A percentile compares a stretch with the other conserved stretches of the same genome.
Conservation (phyloP, 192 early-diverging fungal genomes). For the Coemansia pectinata region DNA sequence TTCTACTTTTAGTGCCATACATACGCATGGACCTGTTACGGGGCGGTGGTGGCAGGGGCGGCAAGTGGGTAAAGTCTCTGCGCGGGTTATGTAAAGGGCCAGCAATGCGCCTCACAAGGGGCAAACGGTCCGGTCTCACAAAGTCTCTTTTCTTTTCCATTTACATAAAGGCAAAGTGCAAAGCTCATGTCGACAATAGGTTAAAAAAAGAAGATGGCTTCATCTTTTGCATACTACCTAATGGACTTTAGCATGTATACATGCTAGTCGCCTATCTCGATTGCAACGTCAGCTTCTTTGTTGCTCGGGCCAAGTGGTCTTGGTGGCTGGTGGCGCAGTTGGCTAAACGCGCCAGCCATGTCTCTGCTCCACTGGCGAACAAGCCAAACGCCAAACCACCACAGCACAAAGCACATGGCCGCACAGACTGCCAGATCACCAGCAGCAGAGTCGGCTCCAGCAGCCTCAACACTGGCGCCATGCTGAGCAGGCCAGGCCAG, state of each 20-base stretch:
- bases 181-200: background rate
- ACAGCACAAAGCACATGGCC: conserved; percentile 12
- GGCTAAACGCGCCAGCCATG: background rate
- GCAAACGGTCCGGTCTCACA: conserved; percentile 1
- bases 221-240: background rate
- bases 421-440: conserved; percentile 3
- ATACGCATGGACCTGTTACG: background rate
- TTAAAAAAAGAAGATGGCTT: background rate
- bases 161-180: background rate
- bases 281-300: background rate
- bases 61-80: conserved; percentile 21
- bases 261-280: background rate
- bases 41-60: conserved; percentile 33
- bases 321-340: background rate
- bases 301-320: background rate
- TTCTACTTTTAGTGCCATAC: background rate
- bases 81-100: conserved; percentile 16
- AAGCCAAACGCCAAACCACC: conserved; percentile 25
- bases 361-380: conserved; percentile 21
- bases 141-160: conserved; percentile 1
- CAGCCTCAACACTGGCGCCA: background rate
- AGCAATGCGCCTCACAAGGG: conserved; percentile 18
- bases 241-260: background rate
- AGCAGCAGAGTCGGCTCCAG: background rate
- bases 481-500: background rate